Conservation (phyloP, 768 basidiomycete species). For the Udeniomyces megalosporus region DNA sequence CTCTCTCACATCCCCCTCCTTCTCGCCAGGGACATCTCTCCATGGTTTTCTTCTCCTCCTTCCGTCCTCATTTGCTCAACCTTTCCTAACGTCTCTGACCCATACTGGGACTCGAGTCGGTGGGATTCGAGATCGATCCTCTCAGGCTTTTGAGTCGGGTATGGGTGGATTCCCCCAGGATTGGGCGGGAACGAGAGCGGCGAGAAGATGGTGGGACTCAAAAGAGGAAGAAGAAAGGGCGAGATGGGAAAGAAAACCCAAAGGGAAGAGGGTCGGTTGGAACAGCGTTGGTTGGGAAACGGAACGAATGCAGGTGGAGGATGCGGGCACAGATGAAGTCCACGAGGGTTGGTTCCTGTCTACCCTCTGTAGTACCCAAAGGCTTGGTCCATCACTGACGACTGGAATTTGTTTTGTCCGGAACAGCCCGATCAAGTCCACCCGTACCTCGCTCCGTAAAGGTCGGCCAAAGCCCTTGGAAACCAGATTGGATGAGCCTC, state of each 20-base stretch:
- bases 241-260: slow-evolving; percentile 64
- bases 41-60: slow-evolving; percentile 80
- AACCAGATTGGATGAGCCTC: slow-evolving; percentile 46
- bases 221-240: slow-evolving; percentile 41
- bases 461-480: slow-evolving; percentile 48
- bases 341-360: too few species aligned
- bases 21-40: slow-evolving; percentile 28
- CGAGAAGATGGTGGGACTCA: slow-evolving; percentile 37
- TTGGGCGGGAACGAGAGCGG: slow-evolving; percentile 46
- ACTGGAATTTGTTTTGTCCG: too few species aligned
- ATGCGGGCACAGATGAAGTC: too few species aligned
- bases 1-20: slow-evolving; percentile 16
- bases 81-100: slow-evolving; percentile 66
- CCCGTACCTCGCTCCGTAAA: too few species aligned
- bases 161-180: slow-evolving; percentile 63
- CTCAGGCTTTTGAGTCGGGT: slow-evolving; percentile 70
- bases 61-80: slow-evolving; percentile 79
- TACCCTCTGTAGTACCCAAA: too few species aligned
- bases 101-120: slow-evolving; percentile 70
- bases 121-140: slow-evolving; percentile 66
- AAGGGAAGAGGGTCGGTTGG: slow-evolving; percentile 68
- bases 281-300: slow-evolving; percentile 45
- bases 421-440: too few species aligned
- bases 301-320: slow-evolving; percentile 73
- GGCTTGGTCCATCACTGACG: too few species aligned